A percentile compares a stretch with the other conserved stretches of the same genome.
Conservation (phyloP, 352 stramenopile species). For the Globisporangium okanoganense region DNA sequence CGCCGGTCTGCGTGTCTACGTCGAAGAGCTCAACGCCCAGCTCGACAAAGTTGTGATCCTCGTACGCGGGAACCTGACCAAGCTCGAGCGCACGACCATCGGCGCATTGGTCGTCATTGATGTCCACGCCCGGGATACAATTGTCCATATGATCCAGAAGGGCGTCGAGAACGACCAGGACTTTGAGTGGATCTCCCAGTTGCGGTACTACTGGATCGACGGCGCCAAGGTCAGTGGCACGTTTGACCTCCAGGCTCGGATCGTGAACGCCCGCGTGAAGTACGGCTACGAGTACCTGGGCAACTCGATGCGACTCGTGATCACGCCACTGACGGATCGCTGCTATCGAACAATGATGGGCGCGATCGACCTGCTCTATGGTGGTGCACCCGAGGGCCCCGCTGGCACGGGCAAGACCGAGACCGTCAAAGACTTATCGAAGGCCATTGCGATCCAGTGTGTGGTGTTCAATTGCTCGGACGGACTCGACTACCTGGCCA, state of each 20-base stretch:
- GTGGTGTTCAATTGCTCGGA: slow-evolving; percentile 95
- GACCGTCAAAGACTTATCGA: slow-evolving; percentile 94
- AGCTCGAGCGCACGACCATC: slow-evolving; percentile 91
- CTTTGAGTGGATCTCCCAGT: slow-evolving; percentile 93
- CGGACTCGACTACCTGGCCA: slow-evolving; percentile 90
- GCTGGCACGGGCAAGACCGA: slow-evolving; percentile 95
- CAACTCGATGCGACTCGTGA: slow-evolving; percentile 92
- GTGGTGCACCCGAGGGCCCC: slow-evolving; percentile 90
- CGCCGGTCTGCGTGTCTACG: slow-evolving; percentile 68
- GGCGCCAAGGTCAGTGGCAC: slow-evolving; percentile 40
- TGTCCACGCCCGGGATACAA: slow-evolving; percentile 90
- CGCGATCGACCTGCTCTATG: slow-evolving; percentile 92
- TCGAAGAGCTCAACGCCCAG: slow-evolving; percentile 82
- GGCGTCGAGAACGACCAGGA: slow-evolving; percentile 86
- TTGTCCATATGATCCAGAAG: slow-evolving; percentile 90
- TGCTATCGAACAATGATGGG: slow-evolving; percentile 95
- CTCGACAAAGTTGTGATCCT: slow-evolving; percentile 90
- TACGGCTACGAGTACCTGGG: slow-evolving; percentile 92
- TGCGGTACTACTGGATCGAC: slow-evolving; percentile 93
- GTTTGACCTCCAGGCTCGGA: slow-evolving; percentile 81
- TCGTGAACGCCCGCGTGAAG: slow-evolving; percentile 86
- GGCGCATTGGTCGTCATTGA: slow-evolving; percentile 92
- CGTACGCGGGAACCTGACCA: slow-evolving; percentile 89
- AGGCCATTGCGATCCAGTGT: slow-evolving; percentile 94
- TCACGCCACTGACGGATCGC: slow-evolving; percentile 92